Evolutionary conservation across 495 filamentous ascomycete species (phyloP), one percentile per base, ranked within the genome.

Genomic region (Penicillium waksmanii): DNA sequence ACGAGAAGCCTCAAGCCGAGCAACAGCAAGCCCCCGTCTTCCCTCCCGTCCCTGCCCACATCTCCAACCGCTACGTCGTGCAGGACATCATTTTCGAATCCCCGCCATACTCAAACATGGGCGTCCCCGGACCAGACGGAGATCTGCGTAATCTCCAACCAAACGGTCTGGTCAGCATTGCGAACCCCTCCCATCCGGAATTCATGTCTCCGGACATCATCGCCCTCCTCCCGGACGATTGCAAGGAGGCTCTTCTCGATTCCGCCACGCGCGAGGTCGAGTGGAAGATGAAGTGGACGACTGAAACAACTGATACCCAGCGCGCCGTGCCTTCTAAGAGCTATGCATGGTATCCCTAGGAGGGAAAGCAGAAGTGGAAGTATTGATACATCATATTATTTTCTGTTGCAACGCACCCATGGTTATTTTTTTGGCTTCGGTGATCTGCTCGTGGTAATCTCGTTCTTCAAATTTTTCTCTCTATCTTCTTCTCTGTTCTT

Each of bases 271-370:
- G 75, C 19, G 90, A 96, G 65, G 71, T 69, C 46, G 72, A 80
- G 47, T 97, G 93, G 93, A 92, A 91, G 73, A 72, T 69, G 15
- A 81, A 73, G 27, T 95, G 90, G 90, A 80, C 80, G 34, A 80
- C 80, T 3, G 92, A 96, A 69, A 73, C 69, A 6, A 62, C 72
- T 5, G 82, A 83, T 58, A 79, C 76, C 9, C 54, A 73, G 35
- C 73, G 86, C 17, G 71, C 71, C 13, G 73, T 72, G 23, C 73
- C 85, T 12, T 74, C 77, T 40, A 83, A 87, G 67, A 80, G 76
- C 50, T 83, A 81, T 62, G 73, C 75, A 8, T 80, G 77, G 77
- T 77, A 70, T 53, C 75, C 76, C 17, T 80, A 57, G 74, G 35
- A 19, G 50, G 27, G 27, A 8, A 31, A 31, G 27, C 27, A 6